Conservation (phyloP, 2,329 filamentous ascomycete species). For the Epichloe coenophiala region DNA sequence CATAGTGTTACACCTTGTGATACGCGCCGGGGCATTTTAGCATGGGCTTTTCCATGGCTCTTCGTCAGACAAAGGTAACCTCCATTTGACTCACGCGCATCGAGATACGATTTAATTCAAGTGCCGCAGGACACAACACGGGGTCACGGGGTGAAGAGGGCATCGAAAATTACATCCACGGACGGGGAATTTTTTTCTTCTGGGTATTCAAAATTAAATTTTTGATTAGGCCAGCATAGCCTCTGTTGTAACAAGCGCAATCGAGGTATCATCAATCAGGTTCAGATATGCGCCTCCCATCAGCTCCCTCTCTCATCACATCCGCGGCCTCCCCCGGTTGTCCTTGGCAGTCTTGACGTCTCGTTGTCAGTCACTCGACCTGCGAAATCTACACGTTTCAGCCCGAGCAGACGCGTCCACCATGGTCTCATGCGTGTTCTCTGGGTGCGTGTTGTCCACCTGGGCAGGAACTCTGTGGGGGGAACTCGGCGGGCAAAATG, state of each 20-base stretch:
- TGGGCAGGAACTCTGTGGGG: neutral
- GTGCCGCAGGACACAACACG: neutral
- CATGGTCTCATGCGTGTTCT: neutral
- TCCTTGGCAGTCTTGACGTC: neutral
- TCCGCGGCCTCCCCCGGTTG: neutral
- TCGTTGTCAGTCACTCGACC: neutral
- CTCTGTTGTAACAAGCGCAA: slow-evolving; percentile 9
- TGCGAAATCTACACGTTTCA: slow-evolving; percentile 1
- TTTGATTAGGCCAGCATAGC: slow-evolving; percentile 5
- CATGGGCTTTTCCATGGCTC: neutral
- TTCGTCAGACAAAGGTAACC: neutral
- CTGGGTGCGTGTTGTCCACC: neutral
- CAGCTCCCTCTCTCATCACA: slow-evolving; percentile 1
- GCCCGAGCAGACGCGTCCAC: neutral
- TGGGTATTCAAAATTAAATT: slow-evolving; percentile 9
- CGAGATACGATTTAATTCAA: neutral
- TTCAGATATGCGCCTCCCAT: slow-evolving; percentile 9
- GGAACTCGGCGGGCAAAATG: neutral
- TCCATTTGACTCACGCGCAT: neutral
- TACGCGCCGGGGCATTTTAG: neutral
- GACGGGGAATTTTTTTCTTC: neutral
- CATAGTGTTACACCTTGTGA: neutral
- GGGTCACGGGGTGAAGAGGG: no score
- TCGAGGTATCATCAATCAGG: slow-evolving; percentile 20
- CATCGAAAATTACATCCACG: neutral